Base-by-base conservation (phyloP, 148 eudicot genomes). In the Beta vulgaris region DNA sequence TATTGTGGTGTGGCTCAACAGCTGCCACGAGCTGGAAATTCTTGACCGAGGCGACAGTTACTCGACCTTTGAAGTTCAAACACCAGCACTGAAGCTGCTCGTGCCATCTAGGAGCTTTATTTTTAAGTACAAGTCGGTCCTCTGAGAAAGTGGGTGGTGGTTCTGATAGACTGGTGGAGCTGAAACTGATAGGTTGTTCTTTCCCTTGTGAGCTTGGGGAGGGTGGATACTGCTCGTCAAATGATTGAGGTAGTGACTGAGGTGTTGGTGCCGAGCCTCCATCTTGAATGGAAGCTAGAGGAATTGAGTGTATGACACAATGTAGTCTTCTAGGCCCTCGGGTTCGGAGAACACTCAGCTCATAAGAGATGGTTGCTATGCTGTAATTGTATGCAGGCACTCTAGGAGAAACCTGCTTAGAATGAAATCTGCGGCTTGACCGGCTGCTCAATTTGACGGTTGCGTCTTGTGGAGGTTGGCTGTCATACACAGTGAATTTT, bases 51-150 rank as follows among this genome's bases (percentile, higher is more conserved):
- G 98, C 98, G 26, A 93, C 94, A 2, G 98, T 93, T 7, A 93
- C 97, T 34, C 98, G 84, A 18, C 98, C 98, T 79, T 83, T 87
- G 63, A 93, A 93, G 72, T 93, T 91, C 69, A 93, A 77, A 84
- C 98, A 93, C 98, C 98, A 93, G 77, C 98, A 93, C 74, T 93
- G 98, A 36, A 93, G 84, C 79, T 91, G 97, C 67, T 89, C 98
- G 29, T 93, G 98, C 98, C 97, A 93, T 79, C 97, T 85, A 58
- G 98, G 98, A 57, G 97, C 84, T 82, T 89, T 93, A 83, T 89
- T 93, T 73, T 91, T 87, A n/a, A 93, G 92, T 36, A 77, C 31
- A 63, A 93, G 83, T 2, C 90, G 83, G 58, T 91, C 91, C 0
- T 48, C 81, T 39, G 67, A 70, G 57, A 43, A 57, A 25, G 31